Evolutionary conservation across 495 filamentous ascomycete species (phyloP).

Genomic region (Penicillium silybi): DNA sequence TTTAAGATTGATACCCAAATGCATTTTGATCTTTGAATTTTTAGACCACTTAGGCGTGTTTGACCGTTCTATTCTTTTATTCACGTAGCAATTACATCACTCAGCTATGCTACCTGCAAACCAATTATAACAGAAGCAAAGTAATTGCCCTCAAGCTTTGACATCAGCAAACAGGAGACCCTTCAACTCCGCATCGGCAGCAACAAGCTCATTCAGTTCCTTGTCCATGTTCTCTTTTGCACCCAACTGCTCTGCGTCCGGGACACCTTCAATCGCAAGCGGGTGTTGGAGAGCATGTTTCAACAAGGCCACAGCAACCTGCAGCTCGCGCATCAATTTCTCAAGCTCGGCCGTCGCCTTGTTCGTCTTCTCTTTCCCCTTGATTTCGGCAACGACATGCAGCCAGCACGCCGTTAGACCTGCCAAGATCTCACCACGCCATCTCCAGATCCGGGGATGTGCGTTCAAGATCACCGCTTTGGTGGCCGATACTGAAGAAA

Average conservation of each 20-base stretch:
- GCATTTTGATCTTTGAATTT: not conserved
- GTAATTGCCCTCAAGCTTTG: constrained; percentile 6
- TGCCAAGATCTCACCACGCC: constrained; percentile 66
- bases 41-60: too few relatives aligned
- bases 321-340: constrained; percentile 46
- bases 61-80: not conserved
- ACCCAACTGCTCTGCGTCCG: constrained; percentile 17
- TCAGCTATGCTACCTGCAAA: not conserved
- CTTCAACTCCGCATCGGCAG: constrained; percentile 33
- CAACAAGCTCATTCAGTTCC: constrained; percentile 34
- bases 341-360: constrained; percentile 7
- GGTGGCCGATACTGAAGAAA: constrained; percentile 49
- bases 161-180: constrained; percentile 24
- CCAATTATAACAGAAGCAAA: not conserved
- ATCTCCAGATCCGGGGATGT: constrained; percentile 67
- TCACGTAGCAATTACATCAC: not conserved
- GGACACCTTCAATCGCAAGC: not conserved
- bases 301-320: constrained; percentile 32
- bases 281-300: constrained; percentile 36
- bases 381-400: constrained; percentile 49
- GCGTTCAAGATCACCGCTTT: constrained; percentile 58
- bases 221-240: constrained; percentile 24
- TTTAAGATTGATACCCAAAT: constrained; percentile 20
- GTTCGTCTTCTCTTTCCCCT: constrained; percentile 17
- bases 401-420: constrained; percentile 65